Evolutionary conservation across 371 early-diverging fungal genomes (phyloP), one percentile per base, ranked within the genome.

Genomic region (Rhizomucor pusillus): DNA sequence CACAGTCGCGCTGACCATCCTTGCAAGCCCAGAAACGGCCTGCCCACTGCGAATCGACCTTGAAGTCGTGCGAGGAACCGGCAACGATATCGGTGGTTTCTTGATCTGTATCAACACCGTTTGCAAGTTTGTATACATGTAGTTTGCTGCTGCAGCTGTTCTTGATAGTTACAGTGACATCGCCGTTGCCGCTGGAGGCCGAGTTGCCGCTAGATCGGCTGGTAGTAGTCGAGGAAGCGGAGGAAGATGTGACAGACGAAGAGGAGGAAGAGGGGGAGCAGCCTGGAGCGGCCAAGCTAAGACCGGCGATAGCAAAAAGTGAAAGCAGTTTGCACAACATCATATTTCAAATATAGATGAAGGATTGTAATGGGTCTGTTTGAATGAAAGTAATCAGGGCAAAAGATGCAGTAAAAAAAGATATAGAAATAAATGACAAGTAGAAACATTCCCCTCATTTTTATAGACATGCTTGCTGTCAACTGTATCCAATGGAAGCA

Each of bases 11-110:
- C 22, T 59, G 50, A 40, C 70, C 72, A 12, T 57, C 36, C 37
- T 51, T 56, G 48, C 71, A 63, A 33, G 62, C 71, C 71, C 69
- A 75, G 43, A 71, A 51, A 41, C 75, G 66, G 22, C 71, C 75
- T n/a, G 51, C 54, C 69, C 69, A 75, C 43, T 60, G 54, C 11
- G 56, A 43, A 56, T 62, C 59, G 22, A 66, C 20, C 20, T 50
- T 52, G 4, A 55, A 55, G 7, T 56, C 56, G 39, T 57, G 37
- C 9, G 61, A 64, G 5, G 33, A 18, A 20, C 63, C 62, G 22
- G 67, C 36, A 19, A 54, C 24, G 2, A 73, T 44, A 24, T 56
- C 39, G 20, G 52, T 34, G 11, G 52, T 33, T 22, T 49, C 47
- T 11, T n/a, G 14, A 12, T 18, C 40, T 7, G 41, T 25, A 35